Base-by-base conservation (phyloP, 1,139 yeast genomes). In the Taiozyma sp. region DNA sequence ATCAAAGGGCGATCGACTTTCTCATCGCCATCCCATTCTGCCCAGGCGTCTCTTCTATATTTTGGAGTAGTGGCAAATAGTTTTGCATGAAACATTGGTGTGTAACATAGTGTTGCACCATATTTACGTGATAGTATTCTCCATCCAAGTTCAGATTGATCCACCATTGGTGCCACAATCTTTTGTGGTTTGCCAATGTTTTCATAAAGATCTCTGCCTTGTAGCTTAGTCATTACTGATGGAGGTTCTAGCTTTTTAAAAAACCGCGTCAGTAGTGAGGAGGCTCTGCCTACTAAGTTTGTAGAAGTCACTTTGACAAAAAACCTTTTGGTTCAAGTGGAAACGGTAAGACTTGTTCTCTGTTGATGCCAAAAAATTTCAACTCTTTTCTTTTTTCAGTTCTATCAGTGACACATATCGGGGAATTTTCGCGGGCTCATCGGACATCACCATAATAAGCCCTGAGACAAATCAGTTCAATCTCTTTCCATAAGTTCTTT, bases 161-260 rank as follows among this genome's bases (percentile, higher is more conserved):
- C 99, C 13, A 95, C 99, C 98, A 95, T 93, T 1, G 99, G 99
- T 1, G 98, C 99, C 28, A 95, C 95, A 19, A 95, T 83, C 55
- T 88, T 88, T 49, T 76, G 80, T 1, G 99, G 99, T 24, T 70
- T 62, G 0, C 95, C 95, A 16, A 93, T 71, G 14, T 79, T 70
- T 48, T 86, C 76, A 64, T 74, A 91, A 6, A 93, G 75, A 46
- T 79, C 81, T 53, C 96, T 76, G 3, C 98, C 98, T 24, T 66
- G 63, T 28, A 76, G 61, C 50, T 74, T 62, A 0, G 62, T 53
- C 62, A 56, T 60, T 6, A 19, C 41, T 37, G 41, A 37, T 19
- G 6, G n/a, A 19, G 41, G 24, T 11, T 9, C 41, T 9, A n/a
- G 24, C 14, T 37, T 37, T 11, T 9, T 37, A 14, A 37, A 21